Percentiles rank a stretch among this genome's conserved stretches.
phyloP scores from a whole-genome alignment of 2,329 filamentous ascomycete species.

The Pseudogymnoascus sp. region DNA sequence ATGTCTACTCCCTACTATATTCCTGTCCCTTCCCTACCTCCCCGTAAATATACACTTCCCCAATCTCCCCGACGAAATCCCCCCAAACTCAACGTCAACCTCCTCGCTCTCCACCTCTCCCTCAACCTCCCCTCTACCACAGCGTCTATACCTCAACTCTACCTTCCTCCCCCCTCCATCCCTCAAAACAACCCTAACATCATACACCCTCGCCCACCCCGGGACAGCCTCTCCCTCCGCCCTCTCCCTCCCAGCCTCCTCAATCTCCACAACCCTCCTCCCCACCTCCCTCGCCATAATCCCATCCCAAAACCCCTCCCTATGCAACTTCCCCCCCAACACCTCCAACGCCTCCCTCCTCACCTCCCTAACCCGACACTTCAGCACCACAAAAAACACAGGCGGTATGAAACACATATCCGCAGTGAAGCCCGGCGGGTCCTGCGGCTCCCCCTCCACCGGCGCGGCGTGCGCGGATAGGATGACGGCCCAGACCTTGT shows the following conservation, averaged over 20 bases:
- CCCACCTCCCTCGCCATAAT: constrained; percentile 27
- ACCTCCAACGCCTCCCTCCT: constrained; percentile 33
- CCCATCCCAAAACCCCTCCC: constrained; percentile 38
- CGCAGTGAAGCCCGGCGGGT: constrained; percentile 30
- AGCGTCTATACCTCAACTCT: neutral
- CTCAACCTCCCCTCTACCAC: neutral
- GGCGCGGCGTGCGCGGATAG: neutral
- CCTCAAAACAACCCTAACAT: neutral
- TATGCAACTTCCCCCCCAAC: constrained; percentile 25
- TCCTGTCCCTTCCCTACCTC: neutral
- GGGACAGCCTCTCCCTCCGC: neutral
- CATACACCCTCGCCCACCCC: neutral
- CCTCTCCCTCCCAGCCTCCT: constrained; percentile 23
- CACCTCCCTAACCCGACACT: constrained; percentile 37
- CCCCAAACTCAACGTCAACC: neutral
- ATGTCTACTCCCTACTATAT: too few species aligned
- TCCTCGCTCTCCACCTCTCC: neutral
- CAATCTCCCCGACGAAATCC: neutral
- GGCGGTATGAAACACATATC: constrained; percentile 39
- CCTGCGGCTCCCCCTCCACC: constrained; percentile 4
- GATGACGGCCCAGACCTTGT: constrained; percentile 1
- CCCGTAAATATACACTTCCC: neutral
- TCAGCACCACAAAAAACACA: constrained; percentile 38
- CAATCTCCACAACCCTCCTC: constrained; percentile 32
- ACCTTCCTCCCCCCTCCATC: neutral